These are phyloP conservation scores for Triticum timopheevii DNA, from an alignment of 176 grass and related monocot genomes.

Conservation along the genomic window DNA sequence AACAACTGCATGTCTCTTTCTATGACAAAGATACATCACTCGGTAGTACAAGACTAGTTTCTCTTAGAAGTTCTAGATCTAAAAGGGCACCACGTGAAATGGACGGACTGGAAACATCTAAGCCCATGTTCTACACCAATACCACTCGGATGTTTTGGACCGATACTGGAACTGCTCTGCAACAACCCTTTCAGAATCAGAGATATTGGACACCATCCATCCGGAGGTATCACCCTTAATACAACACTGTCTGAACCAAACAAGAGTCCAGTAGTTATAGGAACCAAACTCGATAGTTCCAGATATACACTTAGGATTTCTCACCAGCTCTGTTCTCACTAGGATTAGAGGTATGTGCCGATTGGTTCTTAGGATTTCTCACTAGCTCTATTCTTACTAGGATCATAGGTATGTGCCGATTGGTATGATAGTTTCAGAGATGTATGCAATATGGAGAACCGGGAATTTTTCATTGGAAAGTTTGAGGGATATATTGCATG, in stretches of 20 bases:
- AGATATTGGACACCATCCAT: no score
- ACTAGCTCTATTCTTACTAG: no score
- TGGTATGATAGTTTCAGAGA: background rate
- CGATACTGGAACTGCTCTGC: background rate
- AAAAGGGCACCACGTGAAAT: background rate
- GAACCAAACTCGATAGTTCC: background rate
- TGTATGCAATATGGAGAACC: background rate
- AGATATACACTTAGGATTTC: background rate
- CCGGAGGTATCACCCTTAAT: background rate
- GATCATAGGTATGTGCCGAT: background rate
- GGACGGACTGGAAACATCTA: background rate
- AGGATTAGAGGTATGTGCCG: no score
- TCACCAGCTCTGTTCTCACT: no score
- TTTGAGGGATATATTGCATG: background rate
- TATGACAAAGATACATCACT: no score
- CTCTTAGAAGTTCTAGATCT: background rate
- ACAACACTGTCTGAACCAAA: background rate
- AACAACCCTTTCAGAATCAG: no score
- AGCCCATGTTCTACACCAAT: background rate
- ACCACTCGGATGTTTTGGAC: background rate
- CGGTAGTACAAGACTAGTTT: background rate
- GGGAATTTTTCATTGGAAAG: background rate
- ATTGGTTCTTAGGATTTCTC: no score
- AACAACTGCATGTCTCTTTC: no score
- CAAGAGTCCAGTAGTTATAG: background rate